A percentile compares a stretch with the other conserved stretches of the same genome.
These are phyloP conservation scores for Teratosphaeria nubilosa DNA, from an alignment of 2,329 filamentous ascomycete species.

Conservation along the genomic window DNA sequence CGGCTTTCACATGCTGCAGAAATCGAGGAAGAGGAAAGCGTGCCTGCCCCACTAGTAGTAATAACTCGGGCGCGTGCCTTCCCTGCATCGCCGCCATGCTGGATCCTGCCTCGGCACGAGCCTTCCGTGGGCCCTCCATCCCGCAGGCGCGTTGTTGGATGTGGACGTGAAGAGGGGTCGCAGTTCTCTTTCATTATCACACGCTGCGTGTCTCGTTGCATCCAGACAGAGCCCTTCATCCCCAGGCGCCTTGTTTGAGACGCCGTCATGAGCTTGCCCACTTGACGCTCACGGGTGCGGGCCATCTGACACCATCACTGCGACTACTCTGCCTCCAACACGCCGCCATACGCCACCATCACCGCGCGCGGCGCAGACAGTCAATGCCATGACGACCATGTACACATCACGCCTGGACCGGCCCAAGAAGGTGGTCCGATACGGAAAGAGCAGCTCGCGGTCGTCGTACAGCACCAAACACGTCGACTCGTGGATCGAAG, in stretches of 20 bases:
- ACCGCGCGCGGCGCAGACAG: not conserved
- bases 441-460: slow-evolving; percentile 7
- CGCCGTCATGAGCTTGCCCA: too few species aligned
- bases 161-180: too few species aligned
- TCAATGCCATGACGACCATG: slow-evolving; percentile 2
- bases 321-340: not conserved
- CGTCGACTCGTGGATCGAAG: slow-evolving; percentile 5
- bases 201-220: too few species aligned
- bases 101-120: not conserved
- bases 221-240: not conserved
- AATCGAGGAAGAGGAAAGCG: not conserved
- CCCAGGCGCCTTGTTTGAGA: not conserved
- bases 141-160: not conserved
- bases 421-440: slow-evolving; percentile 9
- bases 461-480: slow-evolving; percentile 3
- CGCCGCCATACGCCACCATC: too few species aligned
- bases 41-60: not conserved
- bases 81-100: not conserved
- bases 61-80: too few species aligned
- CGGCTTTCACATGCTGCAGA: not conserved
- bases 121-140: not conserved
- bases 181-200: too few species aligned
- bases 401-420: slow-evolving; percentile 1
- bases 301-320: not conserved
- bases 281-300: too few species aligned